Evolutionary conservation across 306 rosid genomes (phyloP).

Genomic region (Malus sylvestris): DNA sequence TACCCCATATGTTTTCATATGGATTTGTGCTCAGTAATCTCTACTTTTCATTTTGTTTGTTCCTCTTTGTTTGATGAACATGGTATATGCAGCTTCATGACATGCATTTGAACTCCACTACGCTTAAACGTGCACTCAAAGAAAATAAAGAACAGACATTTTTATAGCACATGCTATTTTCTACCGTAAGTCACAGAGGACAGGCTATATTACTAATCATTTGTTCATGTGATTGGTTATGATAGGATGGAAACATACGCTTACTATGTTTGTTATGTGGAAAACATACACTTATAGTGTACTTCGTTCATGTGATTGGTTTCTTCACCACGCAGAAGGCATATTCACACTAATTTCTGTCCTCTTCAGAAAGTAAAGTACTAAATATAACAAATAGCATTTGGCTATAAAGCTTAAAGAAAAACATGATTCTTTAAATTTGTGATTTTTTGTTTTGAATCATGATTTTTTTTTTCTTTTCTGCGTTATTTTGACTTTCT

Average conservation of each 20-base stretch:
- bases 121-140: background rate
- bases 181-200: background rate
- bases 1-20: background rate
- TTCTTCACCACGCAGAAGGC: background rate
- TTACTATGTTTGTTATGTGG: background rate
- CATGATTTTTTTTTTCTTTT: background rate
- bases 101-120: background rate
- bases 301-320: background rate
- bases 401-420: background rate
- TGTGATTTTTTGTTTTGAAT: background rate
- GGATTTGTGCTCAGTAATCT: background rate
- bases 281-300: background rate
- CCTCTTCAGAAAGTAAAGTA: background rate
- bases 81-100: background rate
- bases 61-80: background rate
- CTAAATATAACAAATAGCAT: background rate
- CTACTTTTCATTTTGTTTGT: background rate
- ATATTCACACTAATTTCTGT: background rate
- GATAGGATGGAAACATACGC: background rate
- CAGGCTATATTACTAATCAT: background rate
- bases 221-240: background rate
- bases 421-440: background rate
- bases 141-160: background rate
- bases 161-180: background rate
- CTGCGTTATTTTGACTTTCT: background rate